These are phyloP conservation scores for Angomonas ambiguus DNA, from an alignment of 208 protist genomes.

Conservation along the genomic window DNA sequence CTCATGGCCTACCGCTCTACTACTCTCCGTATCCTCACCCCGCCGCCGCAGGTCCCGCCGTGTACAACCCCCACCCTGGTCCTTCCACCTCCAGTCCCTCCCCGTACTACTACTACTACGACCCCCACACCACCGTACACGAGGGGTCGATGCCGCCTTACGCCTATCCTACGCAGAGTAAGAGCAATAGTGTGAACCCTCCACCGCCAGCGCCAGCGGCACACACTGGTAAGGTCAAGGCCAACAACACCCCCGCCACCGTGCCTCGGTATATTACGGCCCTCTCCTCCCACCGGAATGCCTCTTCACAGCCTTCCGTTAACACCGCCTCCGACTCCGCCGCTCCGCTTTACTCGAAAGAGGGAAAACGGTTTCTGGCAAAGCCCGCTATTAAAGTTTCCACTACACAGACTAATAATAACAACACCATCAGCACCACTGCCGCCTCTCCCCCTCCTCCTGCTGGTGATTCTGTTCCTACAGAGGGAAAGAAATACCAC, in stretches of 20 bases:
- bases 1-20: too few species aligned
- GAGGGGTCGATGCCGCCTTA: background rate
- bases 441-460: too few species aligned
- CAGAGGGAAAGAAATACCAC: too few species aligned
- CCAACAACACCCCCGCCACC: constrained; percentile 1
- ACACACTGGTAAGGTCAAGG: background rate
- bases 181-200: background rate
- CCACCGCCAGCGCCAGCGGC: background rate
- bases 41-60: background rate
- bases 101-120: background rate
- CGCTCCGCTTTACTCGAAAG: too few species aligned
- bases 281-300: too few species aligned
- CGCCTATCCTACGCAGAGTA: background rate
- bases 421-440: too few species aligned
- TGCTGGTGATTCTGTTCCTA: too few species aligned
- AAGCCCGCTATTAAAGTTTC: background rate
- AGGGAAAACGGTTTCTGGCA: background rate
- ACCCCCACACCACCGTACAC: background rate
- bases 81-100: background rate
- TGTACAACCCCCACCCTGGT: background rate
- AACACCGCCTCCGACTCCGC: too few species aligned
- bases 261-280: constrained; percentile 28
- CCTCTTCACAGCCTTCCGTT: too few species aligned
- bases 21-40: too few species aligned
- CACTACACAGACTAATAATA: background rate